Base-by-base conservation (phyloP, 257 asterid species). In the Buddleja alternifolia region DNA sequence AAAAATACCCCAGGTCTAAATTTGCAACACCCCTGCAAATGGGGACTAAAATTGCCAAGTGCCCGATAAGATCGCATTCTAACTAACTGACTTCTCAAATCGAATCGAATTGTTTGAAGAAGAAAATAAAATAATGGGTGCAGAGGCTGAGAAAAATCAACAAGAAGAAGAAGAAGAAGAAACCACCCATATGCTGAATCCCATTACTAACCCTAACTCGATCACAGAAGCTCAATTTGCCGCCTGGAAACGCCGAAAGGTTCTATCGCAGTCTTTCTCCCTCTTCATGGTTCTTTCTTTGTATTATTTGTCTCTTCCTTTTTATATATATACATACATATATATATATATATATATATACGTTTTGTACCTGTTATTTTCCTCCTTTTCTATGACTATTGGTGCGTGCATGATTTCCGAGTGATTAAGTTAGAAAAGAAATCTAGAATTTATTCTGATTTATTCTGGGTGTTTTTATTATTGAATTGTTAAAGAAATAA, bases 231-330 rank as follows among this genome's bases (percentile, higher is more conserved):
- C 85, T 57, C 91, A 90, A 73, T 90, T 87, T 66, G 73, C 78
- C 63, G 84, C 81, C 52, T 90, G 95, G 95, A 90, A 90, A 78
- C 84, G 81, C 62, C 89, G 74, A 55, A 90, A 87, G 95, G 93
- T 87, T 42, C 62, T 41, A 16, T 39, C 52, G 21, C 52, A n/a
- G 12, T 8, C 21, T 72, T 32, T 55, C 59, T 45, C n/a, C 9
- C 11, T 21, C 2, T 16, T 36, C 67, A 12, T 11, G 29, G 4
- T 34, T 32, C 48, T 25, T 16, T 25, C 51, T 29, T 36, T 42
- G n/a, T 17, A 1, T 34, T 44, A 8, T 44, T 20, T 15, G 25
- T 29, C 50, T 48, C 60, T 32, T 15, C 20, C 15, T 37, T 17
- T n/a, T 0, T 40, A n/a, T 14, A 34, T 60, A 52, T 25, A 19